Base-by-base conservation (phyloP, 352 stramenopile genomes). In the Pythium myriotylum region DNA sequence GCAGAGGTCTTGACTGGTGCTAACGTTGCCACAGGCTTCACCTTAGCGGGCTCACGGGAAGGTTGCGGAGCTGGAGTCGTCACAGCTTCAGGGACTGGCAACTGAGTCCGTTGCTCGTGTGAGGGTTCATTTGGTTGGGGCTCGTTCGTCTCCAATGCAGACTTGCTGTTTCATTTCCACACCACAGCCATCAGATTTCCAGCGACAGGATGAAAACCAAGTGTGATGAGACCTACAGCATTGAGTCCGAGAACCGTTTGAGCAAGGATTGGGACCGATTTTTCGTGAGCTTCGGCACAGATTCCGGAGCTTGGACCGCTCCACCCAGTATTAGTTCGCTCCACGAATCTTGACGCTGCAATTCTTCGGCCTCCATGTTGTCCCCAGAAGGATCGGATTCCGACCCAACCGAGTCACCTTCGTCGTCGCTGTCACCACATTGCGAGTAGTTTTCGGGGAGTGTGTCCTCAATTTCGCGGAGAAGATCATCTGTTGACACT, bases 371-470 rank as follows among this genome's bases (percentile, higher is more conserved):
- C 41, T 89, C 84, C 62, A 82, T 86, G 63, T 88, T 82, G 58
- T 91, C 79, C 1, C 74, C 78, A 1, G 81, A 92, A 17, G 79
- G 81, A 52, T 93, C 83, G 0, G 84, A 91, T 48, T 93, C 81
- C 5, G 81, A 90, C 27, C 84, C 80, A 4, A 67, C 62, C 0
- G 81, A 91, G 24, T 49, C 74, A 29, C 83, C 76, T 42, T 88
- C 75, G 42, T 83, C 73, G 19, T 65, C 64, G 20, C 20, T 57
- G 19, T 84, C 75, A 35, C 43, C 43, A 37, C 26, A 41, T 3
- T 43, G 43, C 14, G 62, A 27, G 37, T 46, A 89, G 26, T 76
- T 65, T 5, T 85, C 76, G 4, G 84, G 78, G n/a, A 91, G 65
- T 17, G 65, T 54, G 17, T 77, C 79, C 33, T 89, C 78, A 24